A percentile compares a stretch with the other conserved stretches of the same genome.
Evolutionary conservation across 768 basidiomycete species (phyloP).

Genomic region (Lactarius akahatsu): DNA sequence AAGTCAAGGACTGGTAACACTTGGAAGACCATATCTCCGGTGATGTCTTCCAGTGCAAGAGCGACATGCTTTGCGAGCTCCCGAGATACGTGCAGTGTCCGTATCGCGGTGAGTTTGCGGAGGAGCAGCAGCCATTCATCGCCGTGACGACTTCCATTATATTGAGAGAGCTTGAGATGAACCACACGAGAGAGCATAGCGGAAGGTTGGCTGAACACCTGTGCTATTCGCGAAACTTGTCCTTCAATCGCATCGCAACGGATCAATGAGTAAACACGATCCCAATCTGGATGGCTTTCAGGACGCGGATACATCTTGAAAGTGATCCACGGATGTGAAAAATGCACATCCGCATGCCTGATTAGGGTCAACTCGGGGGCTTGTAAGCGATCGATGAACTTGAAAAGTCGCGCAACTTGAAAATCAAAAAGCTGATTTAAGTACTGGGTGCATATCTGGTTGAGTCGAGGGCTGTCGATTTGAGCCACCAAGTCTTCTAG

Average conservation of each 20-base stretch:
- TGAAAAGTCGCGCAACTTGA: background rate
- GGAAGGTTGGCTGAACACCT: too few relatives aligned
- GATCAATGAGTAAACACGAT: background rate
- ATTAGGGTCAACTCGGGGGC: background rate
- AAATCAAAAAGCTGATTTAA: background rate
- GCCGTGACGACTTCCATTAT: too few relatives aligned
- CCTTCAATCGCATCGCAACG: background rate
- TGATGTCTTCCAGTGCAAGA: background rate
- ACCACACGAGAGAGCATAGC: background rate
- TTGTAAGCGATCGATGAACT: background rate
- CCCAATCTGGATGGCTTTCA: background rate
- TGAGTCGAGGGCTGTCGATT: background rate
- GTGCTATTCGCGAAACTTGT: background rate
- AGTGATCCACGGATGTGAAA: background rate
- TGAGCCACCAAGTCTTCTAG: background rate
- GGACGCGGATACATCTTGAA: background rate
- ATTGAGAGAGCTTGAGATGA: background rate
- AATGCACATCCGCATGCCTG: background rate
- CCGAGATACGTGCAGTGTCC: background rate
- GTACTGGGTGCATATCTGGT: background rate
- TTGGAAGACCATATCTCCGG: background rate
- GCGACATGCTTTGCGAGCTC: background rate
- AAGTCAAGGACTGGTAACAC: background rate
- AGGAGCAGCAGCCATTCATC: constrained; percentile 1
- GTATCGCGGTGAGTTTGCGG: background rate